A percentile compares a stretch with the other conserved stretches of the same genome.
Evolutionary conservation across 257 asterid genomes (phyloP).

Genomic region (Lavandula angustifolia): DNA sequence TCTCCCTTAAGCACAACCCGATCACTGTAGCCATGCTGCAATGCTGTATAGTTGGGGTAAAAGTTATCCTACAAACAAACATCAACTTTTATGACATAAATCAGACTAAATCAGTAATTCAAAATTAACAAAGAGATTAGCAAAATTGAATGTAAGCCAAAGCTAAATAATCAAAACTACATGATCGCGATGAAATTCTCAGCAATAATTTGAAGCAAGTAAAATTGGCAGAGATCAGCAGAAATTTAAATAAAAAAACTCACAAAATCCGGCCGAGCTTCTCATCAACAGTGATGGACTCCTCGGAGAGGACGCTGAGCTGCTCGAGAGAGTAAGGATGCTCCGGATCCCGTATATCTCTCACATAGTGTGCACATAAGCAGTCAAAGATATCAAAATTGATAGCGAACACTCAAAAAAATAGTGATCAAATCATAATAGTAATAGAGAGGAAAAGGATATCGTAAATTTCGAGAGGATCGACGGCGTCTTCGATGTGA

Average conservation of each 20-base stretch:
- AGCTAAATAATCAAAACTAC: slow-evolving; percentile 4
- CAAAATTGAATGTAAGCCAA: not conserved
- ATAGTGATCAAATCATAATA: not conserved
- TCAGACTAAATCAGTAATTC: not conserved
- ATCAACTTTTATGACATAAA: not conserved
- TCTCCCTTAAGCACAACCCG: slow-evolving; percentile 85
- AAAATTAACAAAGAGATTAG: not conserved
- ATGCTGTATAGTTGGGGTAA: slow-evolving; percentile 95
- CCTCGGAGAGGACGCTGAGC: slow-evolving; percentile 88
- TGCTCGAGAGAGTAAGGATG: slow-evolving; percentile 93
- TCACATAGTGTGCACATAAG: slow-evolving; percentile 54
- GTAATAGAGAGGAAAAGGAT: slow-evolving; percentile 31
- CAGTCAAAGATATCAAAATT: slow-evolving; percentile 57
- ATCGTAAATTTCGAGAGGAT: slow-evolving; percentile 94
- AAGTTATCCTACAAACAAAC: slow-evolving; percentile 61
- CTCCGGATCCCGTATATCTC: slow-evolving; percentile 96
- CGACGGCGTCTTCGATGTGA: slow-evolving; percentile 61
- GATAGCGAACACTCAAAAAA: not conserved
- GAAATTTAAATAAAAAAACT: slow-evolving; percentile 29
- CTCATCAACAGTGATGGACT: slow-evolving; percentile 82
- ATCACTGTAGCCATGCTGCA: slow-evolving; percentile 93
- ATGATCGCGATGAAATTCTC: not conserved
- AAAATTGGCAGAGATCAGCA: not conserved
- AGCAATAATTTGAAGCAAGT: not conserved
- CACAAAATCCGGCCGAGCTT: slow-evolving; percentile 83